Percentiles rank a stretch among this genome's conserved stretches.
These are phyloP conservation scores for Dactylellina drechsleri DNA, from an alignment of 2,329 filamentous ascomycete species.

Conservation along the genomic window DNA sequence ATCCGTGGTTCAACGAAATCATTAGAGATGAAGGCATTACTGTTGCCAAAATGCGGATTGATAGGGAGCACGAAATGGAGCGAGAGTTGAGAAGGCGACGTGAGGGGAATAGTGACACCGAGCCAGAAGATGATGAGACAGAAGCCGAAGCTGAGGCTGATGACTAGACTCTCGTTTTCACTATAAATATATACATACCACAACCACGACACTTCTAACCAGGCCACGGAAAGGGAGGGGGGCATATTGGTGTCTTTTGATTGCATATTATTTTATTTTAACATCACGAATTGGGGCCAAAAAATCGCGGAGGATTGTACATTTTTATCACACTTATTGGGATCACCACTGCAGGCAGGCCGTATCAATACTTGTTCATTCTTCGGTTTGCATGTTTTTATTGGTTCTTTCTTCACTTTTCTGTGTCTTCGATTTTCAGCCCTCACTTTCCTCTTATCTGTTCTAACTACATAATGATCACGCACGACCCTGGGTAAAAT, in stretches of 20 bases:
- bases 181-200: neutral
- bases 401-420: slow-evolving; percentile 9
- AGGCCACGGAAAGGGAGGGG: neutral
- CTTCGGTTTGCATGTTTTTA: slow-evolving; percentile 26
- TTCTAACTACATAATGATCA: slow-evolving; percentile 44
- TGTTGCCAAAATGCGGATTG: slow-evolving; percentile 71
- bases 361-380: slow-evolving; percentile 24
- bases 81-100: slow-evolving; percentile 44
- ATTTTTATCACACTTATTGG: slow-evolving; percentile 24
- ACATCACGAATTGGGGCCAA: neutral
- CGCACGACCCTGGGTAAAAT: slow-evolving; percentile 48
- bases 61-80: slow-evolving; percentile 61
- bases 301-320: neutral
- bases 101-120: slow-evolving; percentile 50
- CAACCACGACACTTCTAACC: neutral
- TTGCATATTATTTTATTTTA: neutral
- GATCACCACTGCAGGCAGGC: slow-evolving; percentile 47
- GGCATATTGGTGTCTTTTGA: neutral
- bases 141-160: slow-evolving; percentile 43
- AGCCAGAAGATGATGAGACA: slow-evolving; percentile 50
- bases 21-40: slow-evolving; percentile 75
- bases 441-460: slow-evolving; percentile 2
- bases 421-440: slow-evolving; percentile 4
- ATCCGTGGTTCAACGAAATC: slow-evolving; percentile 75
- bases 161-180: neutral